Evolutionary conservation across 2,329 filamentous ascomycete genomes (phyloP).

Genomic region (Rhynchosporium secalis): DNA sequence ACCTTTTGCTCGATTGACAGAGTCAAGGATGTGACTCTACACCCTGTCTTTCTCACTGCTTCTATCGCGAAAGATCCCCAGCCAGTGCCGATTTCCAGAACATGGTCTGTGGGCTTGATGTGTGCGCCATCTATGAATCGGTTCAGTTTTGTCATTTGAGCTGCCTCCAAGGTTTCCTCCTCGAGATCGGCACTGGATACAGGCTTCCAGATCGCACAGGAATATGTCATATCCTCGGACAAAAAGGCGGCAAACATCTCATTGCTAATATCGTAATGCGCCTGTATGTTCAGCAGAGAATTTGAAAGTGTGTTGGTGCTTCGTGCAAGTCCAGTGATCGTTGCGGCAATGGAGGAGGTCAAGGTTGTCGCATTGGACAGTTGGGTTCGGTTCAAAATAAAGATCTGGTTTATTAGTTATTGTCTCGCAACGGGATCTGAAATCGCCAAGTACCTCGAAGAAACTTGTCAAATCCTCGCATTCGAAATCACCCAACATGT

Average conservation of each 20-base stretch:
- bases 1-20: conserved; percentile 68
- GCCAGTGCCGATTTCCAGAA: conserved; percentile 73
- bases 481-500: conserved; percentile 71
- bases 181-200: conserved; percentile 43
- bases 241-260: conserved; percentile 75
- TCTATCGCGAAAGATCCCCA: conserved; percentile 75
- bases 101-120: conserved; percentile 65
- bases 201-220: conserved; percentile 65
- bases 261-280: conserved; percentile 76
- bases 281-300: conserved; percentile 64
- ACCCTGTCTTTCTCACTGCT: conserved; percentile 65
- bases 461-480: conserved; percentile 67
- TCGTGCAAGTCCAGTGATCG: conserved; percentile 58
- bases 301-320: conserved; percentile 59
- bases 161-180: conserved; percentile 61
- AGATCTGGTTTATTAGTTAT: conserved; percentile 53
- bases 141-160: conserved; percentile 66
- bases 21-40: conserved; percentile 67
- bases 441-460: conserved; percentile 54
- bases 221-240: conserved; percentile 76
- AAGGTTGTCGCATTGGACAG: conserved; percentile 65
- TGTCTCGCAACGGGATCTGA: background rate
- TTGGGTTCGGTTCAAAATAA: conserved; percentile 66
- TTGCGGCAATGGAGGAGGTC: conserved; percentile 58
- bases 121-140: conserved; percentile 65